Conservation (phyloP, 2,329 filamentous ascomycete species). For the Alternaria angustiovoidea region DNA sequence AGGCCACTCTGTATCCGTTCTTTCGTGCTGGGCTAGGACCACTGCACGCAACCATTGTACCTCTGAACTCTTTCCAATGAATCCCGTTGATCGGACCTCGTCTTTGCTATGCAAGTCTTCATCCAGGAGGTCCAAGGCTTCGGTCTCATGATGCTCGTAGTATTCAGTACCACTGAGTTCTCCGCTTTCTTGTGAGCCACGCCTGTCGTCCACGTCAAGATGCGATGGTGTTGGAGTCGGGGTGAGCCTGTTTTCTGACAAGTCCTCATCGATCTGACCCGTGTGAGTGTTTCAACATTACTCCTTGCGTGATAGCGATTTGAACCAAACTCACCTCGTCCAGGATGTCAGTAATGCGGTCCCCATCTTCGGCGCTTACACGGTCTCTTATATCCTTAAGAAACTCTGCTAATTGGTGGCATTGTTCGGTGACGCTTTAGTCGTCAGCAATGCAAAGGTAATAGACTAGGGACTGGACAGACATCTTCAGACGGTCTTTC, state of each 20-base stretch:
- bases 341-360: constrained; percentile 34
- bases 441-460: constrained; percentile 17
- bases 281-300: constrained; percentile 14
- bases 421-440: constrained; percentile 40
- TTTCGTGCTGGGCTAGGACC: constrained; percentile 31
- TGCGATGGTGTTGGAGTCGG: constrained; percentile 22
- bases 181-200: constrained; percentile 20
- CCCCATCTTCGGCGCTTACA: constrained; percentile 31
- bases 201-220: constrained; percentile 26
- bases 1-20: constrained; percentile 18
- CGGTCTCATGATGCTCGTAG: constrained; percentile 26
- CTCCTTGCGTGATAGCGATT: background rate
- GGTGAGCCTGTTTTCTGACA: constrained; percentile 27
- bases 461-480: constrained; percentile 7
- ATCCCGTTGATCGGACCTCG: constrained; percentile 41
- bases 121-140: constrained; percentile 36
- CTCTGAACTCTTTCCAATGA: constrained; percentile 46
- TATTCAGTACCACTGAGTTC: constrained; percentile 16
- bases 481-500: constrained; percentile 51
- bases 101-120: constrained; percentile 40
- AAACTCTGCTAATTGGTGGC: constrained; percentile 37
- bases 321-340: constrained; percentile 25
- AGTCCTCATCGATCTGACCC: constrained; percentile 38
- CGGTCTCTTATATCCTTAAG: constrained; percentile 27
- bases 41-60: constrained; percentile 44